Evolutionary conservation across 495 filamentous ascomycete genomes (phyloP), one percentile per base, ranked within the genome.

Genomic region (Trichoderma erinaceum): DNA sequence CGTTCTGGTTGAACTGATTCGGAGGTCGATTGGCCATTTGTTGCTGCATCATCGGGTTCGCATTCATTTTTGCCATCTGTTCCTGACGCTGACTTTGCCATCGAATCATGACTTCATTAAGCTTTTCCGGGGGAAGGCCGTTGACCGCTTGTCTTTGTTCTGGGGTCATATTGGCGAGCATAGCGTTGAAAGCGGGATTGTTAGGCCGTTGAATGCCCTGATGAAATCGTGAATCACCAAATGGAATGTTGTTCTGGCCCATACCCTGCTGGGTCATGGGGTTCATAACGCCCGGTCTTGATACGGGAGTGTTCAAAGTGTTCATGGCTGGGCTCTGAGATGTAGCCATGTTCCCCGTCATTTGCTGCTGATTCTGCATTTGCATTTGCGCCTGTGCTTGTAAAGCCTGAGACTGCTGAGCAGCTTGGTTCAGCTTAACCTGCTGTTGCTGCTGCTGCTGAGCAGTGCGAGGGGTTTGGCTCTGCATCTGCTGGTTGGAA

Each of bases 311-410:
- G 61, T 81, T 85, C 50, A 84, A 66, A 1, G 80, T 82, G 56
- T 75, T 75, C 81, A 85, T 81, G 0, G 76, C 79, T 10, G 84
- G 84, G 67, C 82, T 84, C 67, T 83, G 84, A 10, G 82, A 82
- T 21, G 80, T 75, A 16, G 76, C 74, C 15, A 80, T 75, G 13
- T 75, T 75, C 0, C 76, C 81, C 18, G 74, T 71, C 65, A 83
- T 73, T 29, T 76, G 78, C 10, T 79, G 81, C 69, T 84, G 83
- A 1, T 80, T 80, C 68, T 81, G 81, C 70, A 85, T 78, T 48
- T 79, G 76, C 29, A 75, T 70, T 71, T 81, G 78, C 5, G 78
- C 76, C 63, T 78, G 76, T 11, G 76, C 71, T 56, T 78, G 72
- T 23, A 78, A 76, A 21, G 73, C 76, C 43, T 79, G 77, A 10